These are phyloP conservation scores for Pestalotiopsis sp. DNA, from an alignment of 2,329 filamentous ascomycete species.

Conservation along the genomic window DNA sequence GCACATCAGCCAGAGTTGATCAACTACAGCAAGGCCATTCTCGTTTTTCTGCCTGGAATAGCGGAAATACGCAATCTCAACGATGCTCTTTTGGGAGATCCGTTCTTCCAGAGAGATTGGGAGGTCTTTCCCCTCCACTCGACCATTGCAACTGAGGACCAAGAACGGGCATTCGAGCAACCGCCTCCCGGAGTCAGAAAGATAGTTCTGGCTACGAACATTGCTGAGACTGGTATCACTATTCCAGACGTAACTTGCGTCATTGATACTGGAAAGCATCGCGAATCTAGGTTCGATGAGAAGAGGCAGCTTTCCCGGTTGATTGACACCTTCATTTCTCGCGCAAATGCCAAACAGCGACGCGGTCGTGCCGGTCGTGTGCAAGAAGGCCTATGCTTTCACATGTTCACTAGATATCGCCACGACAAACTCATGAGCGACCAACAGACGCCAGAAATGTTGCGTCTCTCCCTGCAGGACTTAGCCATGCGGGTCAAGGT, in stretches of 20 bases:
- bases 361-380: conserved; percentile 94
- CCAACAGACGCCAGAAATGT: conserved; percentile 95
- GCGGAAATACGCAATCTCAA: conserved; percentile 90
- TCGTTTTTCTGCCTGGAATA: conserved; percentile 95
- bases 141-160: conserved; percentile 92
- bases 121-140: conserved; percentile 90
- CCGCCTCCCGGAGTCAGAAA: conserved; percentile 84
- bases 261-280: conserved; percentile 94
- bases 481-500: conserved; percentile 96
- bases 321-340: conserved; percentile 92
- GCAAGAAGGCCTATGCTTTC: conserved; percentile 92
- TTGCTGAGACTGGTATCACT: conserved; percentile 97
- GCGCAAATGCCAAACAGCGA: conserved; percentile 93
- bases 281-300: conserved; percentile 97
- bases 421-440: conserved; percentile 86
- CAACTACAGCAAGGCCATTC: conserved; percentile 82
- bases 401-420: conserved; percentile 88
- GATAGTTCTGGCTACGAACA: conserved; percentile 96
- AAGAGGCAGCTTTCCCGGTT: conserved; percentile 86
- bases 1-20: conserved; percentile 68
- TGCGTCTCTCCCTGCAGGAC: conserved; percentile 91
- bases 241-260: conserved; percentile 98
- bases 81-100: conserved; percentile 79
- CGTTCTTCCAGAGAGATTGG: conserved; percentile 77
- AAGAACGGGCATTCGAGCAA: conserved; percentile 87